Conservation (phyloP, 495 filamentous ascomycete genomes). For the Trichoderma virens region DNA sequence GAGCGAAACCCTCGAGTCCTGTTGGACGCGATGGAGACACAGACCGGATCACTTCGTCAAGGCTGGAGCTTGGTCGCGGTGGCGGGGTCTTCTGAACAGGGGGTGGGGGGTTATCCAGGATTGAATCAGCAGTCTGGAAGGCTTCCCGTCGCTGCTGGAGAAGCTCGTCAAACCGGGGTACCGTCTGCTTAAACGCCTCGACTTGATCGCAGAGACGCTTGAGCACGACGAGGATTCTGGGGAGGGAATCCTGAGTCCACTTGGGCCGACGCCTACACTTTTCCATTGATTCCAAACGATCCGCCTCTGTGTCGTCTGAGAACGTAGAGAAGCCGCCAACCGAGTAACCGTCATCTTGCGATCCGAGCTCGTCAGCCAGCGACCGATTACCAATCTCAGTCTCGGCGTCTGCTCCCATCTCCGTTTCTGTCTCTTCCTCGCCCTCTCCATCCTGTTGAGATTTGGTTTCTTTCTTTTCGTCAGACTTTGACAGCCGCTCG, state of each 20-base stretch:
- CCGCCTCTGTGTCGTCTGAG: conserved; percentile 32
- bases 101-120: conserved; percentile 11
- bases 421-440: neutral
- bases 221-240: conserved; percentile 43
- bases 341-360: conserved; percentile 7
- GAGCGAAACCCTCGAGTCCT: conserved; percentile 45
- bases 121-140: conserved; percentile 49
- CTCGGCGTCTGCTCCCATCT: conserved; percentile 10
- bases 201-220: conserved; percentile 57
- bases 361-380: neutral
- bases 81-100: conserved; percentile 17
- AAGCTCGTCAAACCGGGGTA: conserved; percentile 70
- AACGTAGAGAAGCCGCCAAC: neutral
- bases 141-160: conserved; percentile 63
- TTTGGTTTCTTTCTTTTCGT: neutral
- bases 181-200: conserved; percentile 53
- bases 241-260: conserved; percentile 36
- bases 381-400: neutral
- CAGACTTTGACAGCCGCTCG: conserved; percentile 13
- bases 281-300: conserved; percentile 36
- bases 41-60: conserved; percentile 25
- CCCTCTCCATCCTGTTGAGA: neutral
- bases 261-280: conserved; percentile 43
- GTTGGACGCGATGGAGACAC: conserved; percentile 38
- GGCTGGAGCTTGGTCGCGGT: conserved; percentile 21